A percentile compares a stretch with the other conserved stretches of the same genome.
Conservation (phyloP, 495 filamentous ascomycete genomes). For the Evernia prunastri region DNA sequence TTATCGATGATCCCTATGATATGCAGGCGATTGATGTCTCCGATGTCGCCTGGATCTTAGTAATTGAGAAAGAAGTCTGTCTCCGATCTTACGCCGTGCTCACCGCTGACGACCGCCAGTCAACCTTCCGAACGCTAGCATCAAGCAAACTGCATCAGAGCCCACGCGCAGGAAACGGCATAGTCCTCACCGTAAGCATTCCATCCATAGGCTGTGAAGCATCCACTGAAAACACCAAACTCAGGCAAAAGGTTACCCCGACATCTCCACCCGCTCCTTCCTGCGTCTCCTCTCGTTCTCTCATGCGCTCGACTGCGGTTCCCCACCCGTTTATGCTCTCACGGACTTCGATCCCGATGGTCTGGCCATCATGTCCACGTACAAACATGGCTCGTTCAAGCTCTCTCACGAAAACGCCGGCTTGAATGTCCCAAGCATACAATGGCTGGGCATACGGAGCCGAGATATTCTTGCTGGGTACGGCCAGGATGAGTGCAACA, state of each 20-base stretch:
- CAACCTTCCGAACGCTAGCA: conserved; percentile 69
- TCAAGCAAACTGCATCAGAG: conserved; percentile 46
- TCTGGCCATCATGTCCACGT: conserved; percentile 76
- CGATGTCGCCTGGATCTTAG: conserved; percentile 61
- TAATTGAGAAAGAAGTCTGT: conserved; percentile 86
- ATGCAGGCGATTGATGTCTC: conserved; percentile 49
- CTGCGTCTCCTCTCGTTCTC: conserved; percentile 35
- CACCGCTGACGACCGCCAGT: conserved; percentile 43
- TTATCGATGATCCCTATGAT: conserved; percentile 57
- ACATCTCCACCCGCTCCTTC: conserved; percentile 72
- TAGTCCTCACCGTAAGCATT: conserved; percentile 59
- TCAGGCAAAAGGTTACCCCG: conserved; percentile 88
- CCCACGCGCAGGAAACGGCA: conserved; percentile 48
- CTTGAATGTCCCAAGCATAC: conserved; percentile 50
- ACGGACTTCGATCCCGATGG: conserved; percentile 85
- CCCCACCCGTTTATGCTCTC: conserved; percentile 55
- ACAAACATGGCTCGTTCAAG: conserved; percentile 72
- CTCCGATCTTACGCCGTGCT: neutral
- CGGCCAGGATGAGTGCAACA: conserved; percentile 28
- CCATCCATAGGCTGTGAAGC: neutral
- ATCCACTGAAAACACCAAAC: neutral
- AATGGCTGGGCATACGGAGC: conserved; percentile 70
- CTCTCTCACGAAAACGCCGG: conserved; percentile 63
- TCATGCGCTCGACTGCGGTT: conserved; percentile 25
- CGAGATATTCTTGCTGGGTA: conserved; percentile 43